These are phyloP conservation scores for Albugo laibachii DNA, from an alignment of 352 stramenopile species.

Conservation along the genomic window DNA sequence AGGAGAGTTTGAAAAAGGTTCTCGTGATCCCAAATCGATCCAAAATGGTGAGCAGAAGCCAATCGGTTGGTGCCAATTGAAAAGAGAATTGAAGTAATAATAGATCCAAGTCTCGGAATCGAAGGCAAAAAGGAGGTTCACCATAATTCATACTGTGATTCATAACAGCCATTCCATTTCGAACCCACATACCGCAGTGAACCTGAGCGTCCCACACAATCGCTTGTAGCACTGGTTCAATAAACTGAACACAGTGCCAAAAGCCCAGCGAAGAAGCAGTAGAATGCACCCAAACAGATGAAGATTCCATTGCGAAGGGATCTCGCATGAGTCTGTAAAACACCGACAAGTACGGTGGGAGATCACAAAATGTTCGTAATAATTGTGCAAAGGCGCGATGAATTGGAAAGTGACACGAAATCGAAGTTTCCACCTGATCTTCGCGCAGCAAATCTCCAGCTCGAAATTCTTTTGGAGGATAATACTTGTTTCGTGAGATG, in stretches of 20 bases:
- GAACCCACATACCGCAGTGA: slow-evolving; percentile 63
- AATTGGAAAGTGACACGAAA: slow-evolving; percentile 67
- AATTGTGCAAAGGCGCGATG: slow-evolving; percentile 58
- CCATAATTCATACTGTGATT: slow-evolving; percentile 84
- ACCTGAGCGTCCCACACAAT: slow-evolving; percentile 80
- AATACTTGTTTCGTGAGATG: slow-evolving; percentile 51
- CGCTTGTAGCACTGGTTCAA: slow-evolving; percentile 52
- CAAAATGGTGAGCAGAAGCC: slow-evolving; percentile 54
- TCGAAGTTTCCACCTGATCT: slow-evolving; percentile 33
- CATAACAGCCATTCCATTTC: slow-evolving; percentile 65
- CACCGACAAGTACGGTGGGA: slow-evolving; percentile 22
- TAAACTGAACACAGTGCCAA: slow-evolving; percentile 64
- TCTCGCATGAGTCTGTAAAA: slow-evolving; percentile 33
- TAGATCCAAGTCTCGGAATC: slow-evolving; percentile 68
- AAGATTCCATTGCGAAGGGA: slow-evolving; percentile 7
- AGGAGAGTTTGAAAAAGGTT: slow-evolving; percentile 19
- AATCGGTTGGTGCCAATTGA: slow-evolving; percentile 47
- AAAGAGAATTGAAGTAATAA: slow-evolving; percentile 64
- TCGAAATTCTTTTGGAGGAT: slow-evolving; percentile 33
- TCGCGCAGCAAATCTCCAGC: slow-evolving; percentile 26
- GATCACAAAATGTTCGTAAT: slow-evolving; percentile 45
- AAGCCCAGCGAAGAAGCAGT: slow-evolving; percentile 36
- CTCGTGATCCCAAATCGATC: slow-evolving; percentile 41
- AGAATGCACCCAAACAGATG: slow-evolving; percentile 38
- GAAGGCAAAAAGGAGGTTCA: slow-evolving; percentile 66